A percentile compares a stretch with the other conserved stretches of the same genome.
Evolutionary conservation across 2,329 filamentous ascomycete species (phyloP).

Genomic region (Aaosphaeria arxii): DNA sequence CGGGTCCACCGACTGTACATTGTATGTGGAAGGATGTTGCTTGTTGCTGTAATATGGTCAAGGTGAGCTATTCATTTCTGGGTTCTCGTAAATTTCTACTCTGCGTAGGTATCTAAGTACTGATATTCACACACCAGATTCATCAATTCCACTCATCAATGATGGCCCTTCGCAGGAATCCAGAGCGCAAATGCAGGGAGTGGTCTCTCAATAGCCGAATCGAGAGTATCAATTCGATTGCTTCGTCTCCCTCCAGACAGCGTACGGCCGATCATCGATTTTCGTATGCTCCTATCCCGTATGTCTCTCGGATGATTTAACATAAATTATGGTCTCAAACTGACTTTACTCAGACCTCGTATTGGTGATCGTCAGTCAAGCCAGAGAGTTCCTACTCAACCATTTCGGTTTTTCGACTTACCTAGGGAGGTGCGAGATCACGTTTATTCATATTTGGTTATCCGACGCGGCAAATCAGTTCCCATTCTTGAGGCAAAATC

Average conservation of each 20-base stretch:
- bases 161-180: conserved; percentile 25
- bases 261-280: too few relatives aligned
- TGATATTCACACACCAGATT: conserved; percentile 7
- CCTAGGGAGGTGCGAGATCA: conserved; percentile 28
- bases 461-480: conserved; percentile 8
- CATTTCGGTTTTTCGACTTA: conserved; percentile 25
- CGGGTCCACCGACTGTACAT: conserved; percentile 18
- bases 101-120: conserved; percentile 6
- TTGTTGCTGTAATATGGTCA: conserved; percentile 22
- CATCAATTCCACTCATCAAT: conserved; percentile 20
- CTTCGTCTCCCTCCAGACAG: too few relatives aligned
- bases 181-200: conserved; percentile 21
- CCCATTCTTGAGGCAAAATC: conserved; percentile 21
- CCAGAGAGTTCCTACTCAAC: neutral
- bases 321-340: too few relatives aligned
- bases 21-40: conserved; percentile 20
- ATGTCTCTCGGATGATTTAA: too few relatives aligned
- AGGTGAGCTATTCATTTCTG: conserved; percentile 16
- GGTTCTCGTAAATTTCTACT: conserved; percentile 12
- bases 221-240: too few relatives aligned
- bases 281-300: too few relatives aligned
- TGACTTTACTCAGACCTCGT: too few relatives aligned
- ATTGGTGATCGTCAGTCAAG: too few relatives aligned
- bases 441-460: conserved; percentile 25
- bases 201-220: too few relatives aligned